These are phyloP conservation scores for Coniochaeta hoffmannii DNA, from an alignment of 2,329 filamentous ascomycete genomes.

Conservation along the genomic window DNA sequence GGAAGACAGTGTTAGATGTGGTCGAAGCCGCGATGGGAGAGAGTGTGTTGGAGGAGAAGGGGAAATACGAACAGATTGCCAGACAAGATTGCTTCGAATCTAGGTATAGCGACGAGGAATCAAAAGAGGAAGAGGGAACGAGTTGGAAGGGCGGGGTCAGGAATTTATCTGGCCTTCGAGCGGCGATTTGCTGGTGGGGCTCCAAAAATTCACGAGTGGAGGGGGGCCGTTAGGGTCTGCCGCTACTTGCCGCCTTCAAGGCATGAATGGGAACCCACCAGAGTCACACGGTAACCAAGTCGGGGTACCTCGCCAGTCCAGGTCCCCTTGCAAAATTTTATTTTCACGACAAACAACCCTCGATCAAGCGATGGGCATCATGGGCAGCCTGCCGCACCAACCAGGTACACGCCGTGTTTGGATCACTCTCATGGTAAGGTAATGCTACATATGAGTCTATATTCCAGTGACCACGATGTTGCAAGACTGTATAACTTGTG, in stretches of 20 bases:
- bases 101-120: constrained; percentile 3
- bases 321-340: not conserved
- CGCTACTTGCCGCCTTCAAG: constrained; percentile 1
- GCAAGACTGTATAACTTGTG: not conserved
- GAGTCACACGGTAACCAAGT: not conserved
- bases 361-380: not conserved
- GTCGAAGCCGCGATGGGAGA: not conserved
- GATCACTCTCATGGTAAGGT: not conserved
- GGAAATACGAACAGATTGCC: not conserved
- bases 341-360: not conserved
- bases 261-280: not conserved
- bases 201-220: not conserved
- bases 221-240: constrained; percentile 1
- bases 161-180: constrained; percentile 2
- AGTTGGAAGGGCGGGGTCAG: not conserved
- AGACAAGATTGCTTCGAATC: constrained; percentile 5
- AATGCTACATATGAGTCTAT: not conserved
- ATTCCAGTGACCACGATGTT: not conserved
- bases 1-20: not conserved
- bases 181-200: not conserved
- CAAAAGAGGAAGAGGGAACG: not conserved
- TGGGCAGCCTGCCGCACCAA: not conserved
- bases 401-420: not conserved
- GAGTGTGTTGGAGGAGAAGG: not conserved
- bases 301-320: not conserved